A percentile compares a stretch with the other conserved stretches of the same genome.
Evolutionary conservation across 495 filamentous ascomycete species (phyloP).

Genomic region (Trichoderma reesei): DNA sequence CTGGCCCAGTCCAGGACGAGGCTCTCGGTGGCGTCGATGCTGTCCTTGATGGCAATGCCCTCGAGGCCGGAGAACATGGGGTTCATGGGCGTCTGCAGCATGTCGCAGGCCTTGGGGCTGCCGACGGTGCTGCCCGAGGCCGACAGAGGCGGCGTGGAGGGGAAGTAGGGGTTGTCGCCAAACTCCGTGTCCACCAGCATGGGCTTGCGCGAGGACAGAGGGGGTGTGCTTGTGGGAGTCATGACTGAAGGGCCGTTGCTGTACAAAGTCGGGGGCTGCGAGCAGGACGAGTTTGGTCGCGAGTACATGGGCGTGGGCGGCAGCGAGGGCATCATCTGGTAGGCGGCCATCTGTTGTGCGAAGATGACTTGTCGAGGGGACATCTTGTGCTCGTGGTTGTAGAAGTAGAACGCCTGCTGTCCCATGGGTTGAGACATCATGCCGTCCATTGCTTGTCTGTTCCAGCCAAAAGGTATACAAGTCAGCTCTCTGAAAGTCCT

Average conservation of each 20-base stretch:
- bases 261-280: slow-evolving; percentile 52
- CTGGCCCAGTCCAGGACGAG: slow-evolving; percentile 67
- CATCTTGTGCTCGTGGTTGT: slow-evolving; percentile 64
- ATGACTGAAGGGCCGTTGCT: slow-evolving; percentile 45
- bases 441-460: slow-evolving; percentile 32
- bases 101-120: slow-evolving; percentile 72
- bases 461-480: slow-evolving; percentile 13
- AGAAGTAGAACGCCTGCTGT: slow-evolving; percentile 84
- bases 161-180: slow-evolving; percentile 59
- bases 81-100: slow-evolving; percentile 73
- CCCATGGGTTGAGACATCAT: slow-evolving; percentile 51
- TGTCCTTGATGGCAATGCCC: slow-evolving; percentile 71
- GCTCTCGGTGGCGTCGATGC: slow-evolving; percentile 65
- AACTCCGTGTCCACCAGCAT: slow-evolving; percentile 77
- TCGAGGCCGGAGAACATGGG: slow-evolving; percentile 68
- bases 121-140: slow-evolving; percentile 71
- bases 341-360: slow-evolving; percentile 37
- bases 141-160: slow-evolving; percentile 82
- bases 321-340: slow-evolving; percentile 43
- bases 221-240: slow-evolving; percentile 72
- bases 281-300: slow-evolving; percentile 54
- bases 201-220: slow-evolving; percentile 64
- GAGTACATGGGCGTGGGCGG: slow-evolving; percentile 66
- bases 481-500: neutral
- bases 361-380: slow-evolving; percentile 52